A percentile compares a stretch with the other conserved stretches of the same genome.
Evolutionary conservation across 116 monocot genomes (phyloP).

Genomic region (Zostera marina): DNA sequence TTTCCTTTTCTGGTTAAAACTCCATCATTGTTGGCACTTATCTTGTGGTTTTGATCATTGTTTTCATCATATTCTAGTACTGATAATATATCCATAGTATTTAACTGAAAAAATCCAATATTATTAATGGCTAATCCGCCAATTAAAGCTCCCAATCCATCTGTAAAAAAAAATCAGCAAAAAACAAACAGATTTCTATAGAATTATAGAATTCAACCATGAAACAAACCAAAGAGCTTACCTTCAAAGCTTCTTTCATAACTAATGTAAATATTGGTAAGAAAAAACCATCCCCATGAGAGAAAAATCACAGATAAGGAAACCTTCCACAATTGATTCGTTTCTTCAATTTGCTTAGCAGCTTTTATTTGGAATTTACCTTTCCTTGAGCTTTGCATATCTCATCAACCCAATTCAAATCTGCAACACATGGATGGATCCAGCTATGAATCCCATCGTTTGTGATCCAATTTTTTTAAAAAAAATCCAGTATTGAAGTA

Average conservation of each 20-base stretch:
- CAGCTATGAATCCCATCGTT: too few species aligned
- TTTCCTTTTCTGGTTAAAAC: not conserved
- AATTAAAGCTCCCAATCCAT: not conserved
- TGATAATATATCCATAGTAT: not conserved
- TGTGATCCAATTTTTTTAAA: too few species aligned
- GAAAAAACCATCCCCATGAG: conserved; percentile 40
- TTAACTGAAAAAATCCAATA: not conserved
- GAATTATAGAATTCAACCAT: not conserved
- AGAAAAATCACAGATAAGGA: conserved; percentile 35
- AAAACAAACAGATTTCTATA: too few species aligned
- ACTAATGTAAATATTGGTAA: conserved; percentile 36
- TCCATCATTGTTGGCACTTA: not conserved
- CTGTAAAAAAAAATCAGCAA: not conserved
- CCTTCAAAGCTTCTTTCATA: conserved; percentile 40
- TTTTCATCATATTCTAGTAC: not conserved
- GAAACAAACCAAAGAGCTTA: conserved; percentile 4
- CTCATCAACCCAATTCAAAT: conserved; percentile 26
- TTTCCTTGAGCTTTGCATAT: conserved; percentile 75
- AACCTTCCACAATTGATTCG: conserved; percentile 22
- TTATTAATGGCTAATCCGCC: not conserved
- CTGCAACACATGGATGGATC: too few species aligned
- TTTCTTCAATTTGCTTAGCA: conserved; percentile 14
- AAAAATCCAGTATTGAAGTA: too few species aligned
- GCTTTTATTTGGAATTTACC: conserved; percentile 48
- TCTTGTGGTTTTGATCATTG: not conserved